Conservation (phyloP, 192 early-diverging fungal genomes). For the Endogone sp. region DNA sequence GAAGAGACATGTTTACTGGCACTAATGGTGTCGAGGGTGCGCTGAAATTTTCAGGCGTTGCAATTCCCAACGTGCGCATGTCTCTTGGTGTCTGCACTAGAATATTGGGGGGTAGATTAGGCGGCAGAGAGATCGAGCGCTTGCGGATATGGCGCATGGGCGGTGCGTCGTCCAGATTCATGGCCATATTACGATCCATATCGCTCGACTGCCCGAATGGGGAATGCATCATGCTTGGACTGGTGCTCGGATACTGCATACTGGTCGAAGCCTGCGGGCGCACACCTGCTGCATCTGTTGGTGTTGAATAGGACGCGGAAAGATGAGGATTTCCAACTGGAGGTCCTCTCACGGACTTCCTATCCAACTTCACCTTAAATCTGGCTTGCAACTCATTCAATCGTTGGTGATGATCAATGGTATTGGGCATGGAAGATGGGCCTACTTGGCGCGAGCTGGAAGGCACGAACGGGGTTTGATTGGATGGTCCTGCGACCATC, state of each 20-base stretch:
- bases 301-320: background rate
- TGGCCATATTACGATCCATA: background rate
- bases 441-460: background rate
- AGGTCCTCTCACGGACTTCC: constrained; percentile 15
- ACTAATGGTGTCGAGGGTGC: constrained; percentile 10
- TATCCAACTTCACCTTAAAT: constrained; percentile 27
- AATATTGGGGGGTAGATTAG: background rate
- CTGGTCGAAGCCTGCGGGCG: background rate
- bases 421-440: constrained; percentile 7
- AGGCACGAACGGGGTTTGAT: background rate
- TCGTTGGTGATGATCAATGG: constrained; percentile 25
- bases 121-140: constrained; percentile 12
- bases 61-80: background rate
- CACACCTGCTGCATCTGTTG: constrained; percentile 1
- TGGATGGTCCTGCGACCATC: background rate
- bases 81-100: background rate
- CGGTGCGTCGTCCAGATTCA: background rate
- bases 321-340: background rate
- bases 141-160: constrained; percentile 1
- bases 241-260: background rate
- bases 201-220: background rate
- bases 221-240: background rate
- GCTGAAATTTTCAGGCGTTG: background rate
- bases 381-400: constrained; percentile 25
- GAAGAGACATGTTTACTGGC: constrained; percentile 12